phyloP scores from a whole-genome alignment of 805 yeast species.

The Vanderwaltozyma yarrowii region DNA sequence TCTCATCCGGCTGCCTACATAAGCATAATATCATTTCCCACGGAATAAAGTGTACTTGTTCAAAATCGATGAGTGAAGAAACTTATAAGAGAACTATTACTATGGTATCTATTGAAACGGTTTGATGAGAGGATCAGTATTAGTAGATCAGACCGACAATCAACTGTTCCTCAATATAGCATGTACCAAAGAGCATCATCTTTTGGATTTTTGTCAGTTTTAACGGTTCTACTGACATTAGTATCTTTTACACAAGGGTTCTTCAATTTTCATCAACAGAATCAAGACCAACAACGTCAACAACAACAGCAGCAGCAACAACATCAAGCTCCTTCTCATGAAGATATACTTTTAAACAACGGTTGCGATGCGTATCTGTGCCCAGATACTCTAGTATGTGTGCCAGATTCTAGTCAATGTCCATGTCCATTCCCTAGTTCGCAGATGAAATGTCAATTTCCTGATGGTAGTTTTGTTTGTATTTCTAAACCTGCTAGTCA shows the following conservation, averaged over 20 bases:
- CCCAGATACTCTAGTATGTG: slow-evolving; percentile 77
- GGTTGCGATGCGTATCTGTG: slow-evolving; percentile 65
- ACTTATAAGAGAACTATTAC: too few relatives aligned
- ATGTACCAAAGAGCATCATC: too few relatives aligned
- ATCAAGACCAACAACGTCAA: slow-evolving; percentile 32
- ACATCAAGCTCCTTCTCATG: slow-evolving; percentile 21
- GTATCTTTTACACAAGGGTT: slow-evolving; percentile 15
- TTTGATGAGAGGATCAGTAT: too few relatives aligned
- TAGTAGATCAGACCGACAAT: too few relatives aligned
- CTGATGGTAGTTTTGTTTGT: slow-evolving; percentile 60
- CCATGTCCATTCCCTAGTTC: slow-evolving; percentile 88
- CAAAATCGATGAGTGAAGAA: too few relatives aligned
- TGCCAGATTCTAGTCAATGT: slow-evolving; percentile 54
- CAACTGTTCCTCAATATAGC: too few relatives aligned
- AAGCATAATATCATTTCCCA: too few relatives aligned
- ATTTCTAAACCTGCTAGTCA: slow-evolving; percentile 66
- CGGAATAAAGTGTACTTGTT: too few relatives aligned
- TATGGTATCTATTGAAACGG: too few relatives aligned
- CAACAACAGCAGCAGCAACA: slow-evolving; percentile 33
- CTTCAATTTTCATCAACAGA: slow-evolving; percentile 33
- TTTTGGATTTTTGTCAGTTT: too few relatives aligned
- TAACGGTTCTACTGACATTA: background rate
- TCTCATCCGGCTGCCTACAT: too few relatives aligned
- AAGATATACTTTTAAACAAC: slow-evolving; percentile 29
- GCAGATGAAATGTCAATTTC: slow-evolving; percentile 70